Base-by-base conservation (phyloP, 148 eudicot genomes). In the Rhododendron simsii region DNA sequence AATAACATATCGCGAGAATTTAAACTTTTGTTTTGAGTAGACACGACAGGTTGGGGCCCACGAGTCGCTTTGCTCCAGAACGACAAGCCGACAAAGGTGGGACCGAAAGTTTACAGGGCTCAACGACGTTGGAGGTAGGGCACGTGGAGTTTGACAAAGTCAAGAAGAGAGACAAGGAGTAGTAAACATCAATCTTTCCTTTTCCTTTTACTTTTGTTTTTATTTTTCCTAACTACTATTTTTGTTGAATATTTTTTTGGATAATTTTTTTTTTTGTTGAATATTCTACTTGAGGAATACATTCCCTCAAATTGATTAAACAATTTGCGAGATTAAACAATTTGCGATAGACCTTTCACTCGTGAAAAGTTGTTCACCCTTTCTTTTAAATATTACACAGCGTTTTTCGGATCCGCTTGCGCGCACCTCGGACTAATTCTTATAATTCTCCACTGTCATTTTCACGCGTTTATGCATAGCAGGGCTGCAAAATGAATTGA, bases 11-110 rank as follows among this genome's bases (percentile, higher is more conserved):
- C 79, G 79, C 79, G 79, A 75, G 79, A 75, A 75, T 6, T 21
- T 16, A 20, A 76, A 39, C 50, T 41, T 44, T 44, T 41, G 13
- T 2, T 16, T 16, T n/a, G 67, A 3, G 23, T 26, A 39, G 84
- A n/a, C 74, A 81, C 16, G 23, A 51, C 35, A 41, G 37, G 81
- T 48, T 57, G 53, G 82, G 71, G 45, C 76, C 80, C 75, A 39
- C 74, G 69, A 61, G 35, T 48, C 23, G 37, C 35, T 11, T 37
- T 85, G 73, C 55, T 83, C 84, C 84, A 82, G 26, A 78, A 82
- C 87, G 89, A 89, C 89, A 89, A 89, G 47, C 86, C 91, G 89
- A 89, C 89, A 89, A 83, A 26, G 83, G 83, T 81, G 89, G 89
- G 88, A 55, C 79, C 90, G 0, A 80, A 81, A 51, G 76, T 82